Evolutionary conservation across 495 filamentous ascomycete species (phyloP).

Genomic region (Hyaloscypha finlandica): DNA sequence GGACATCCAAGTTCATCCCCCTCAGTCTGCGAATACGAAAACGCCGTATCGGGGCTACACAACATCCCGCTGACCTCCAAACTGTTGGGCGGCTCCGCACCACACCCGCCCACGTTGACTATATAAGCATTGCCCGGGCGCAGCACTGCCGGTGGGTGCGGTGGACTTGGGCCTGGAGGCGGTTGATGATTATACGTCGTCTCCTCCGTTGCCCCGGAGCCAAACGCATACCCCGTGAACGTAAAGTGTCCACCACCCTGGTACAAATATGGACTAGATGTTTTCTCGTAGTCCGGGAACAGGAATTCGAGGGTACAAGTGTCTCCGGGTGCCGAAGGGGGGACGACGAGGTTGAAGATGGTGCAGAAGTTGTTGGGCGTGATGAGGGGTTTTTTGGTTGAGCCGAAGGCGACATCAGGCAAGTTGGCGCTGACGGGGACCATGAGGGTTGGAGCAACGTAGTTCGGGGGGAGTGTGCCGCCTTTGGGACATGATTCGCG

Average conservation of each 20-base stretch:
- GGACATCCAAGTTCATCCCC: constrained; percentile 6
- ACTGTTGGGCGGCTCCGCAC: background rate
- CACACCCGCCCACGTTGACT: constrained; percentile 11
- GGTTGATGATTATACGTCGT: constrained; percentile 16
- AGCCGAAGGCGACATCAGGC: constrained; percentile 53
- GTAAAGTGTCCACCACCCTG: constrained; percentile 4
- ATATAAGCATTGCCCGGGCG: constrained; percentile 9
- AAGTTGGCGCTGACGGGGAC: constrained; percentile 58
- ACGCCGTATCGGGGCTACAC: constrained; percentile 10
- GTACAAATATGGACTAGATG: constrained; percentile 46
- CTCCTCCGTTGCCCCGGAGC: constrained; percentile 1
- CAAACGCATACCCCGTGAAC: constrained; percentile 16
- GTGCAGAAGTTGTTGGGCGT: constrained; percentile 51
- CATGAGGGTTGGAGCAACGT: constrained; percentile 60
- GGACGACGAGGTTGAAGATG: constrained; percentile 70
- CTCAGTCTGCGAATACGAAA: constrained; percentile 4
- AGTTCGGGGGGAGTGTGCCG: constrained; percentile 3
- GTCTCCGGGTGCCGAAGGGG: constrained; percentile 49
- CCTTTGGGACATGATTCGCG: background rate
- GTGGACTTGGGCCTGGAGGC: constrained; percentile 9
- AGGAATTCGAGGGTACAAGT: constrained; percentile 68
- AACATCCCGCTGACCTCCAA: constrained; percentile 14
- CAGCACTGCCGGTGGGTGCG: background rate
- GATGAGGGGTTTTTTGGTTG: constrained; percentile 55
- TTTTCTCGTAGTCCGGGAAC: constrained; percentile 52